phyloP scores from a whole-genome alignment of 106 monocot genomes.

The Xerophyta viscosa region DNA sequence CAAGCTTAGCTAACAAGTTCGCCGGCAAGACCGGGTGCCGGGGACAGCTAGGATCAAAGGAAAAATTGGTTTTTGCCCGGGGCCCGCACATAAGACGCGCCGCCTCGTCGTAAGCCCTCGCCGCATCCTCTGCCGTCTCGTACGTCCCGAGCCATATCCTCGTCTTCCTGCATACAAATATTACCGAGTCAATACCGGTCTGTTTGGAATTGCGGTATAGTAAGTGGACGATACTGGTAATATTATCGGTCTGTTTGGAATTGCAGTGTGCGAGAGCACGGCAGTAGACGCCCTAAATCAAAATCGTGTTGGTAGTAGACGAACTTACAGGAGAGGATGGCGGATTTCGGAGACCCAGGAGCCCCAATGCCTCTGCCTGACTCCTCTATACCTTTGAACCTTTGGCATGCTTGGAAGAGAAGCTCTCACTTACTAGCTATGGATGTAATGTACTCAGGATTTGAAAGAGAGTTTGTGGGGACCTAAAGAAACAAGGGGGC shows the following conservation, averaged over 20 bases:
- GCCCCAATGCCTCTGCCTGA: slow-evolving; percentile 76
- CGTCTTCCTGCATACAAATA: slow-evolving; percentile 53
- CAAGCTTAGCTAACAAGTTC: slow-evolving; percentile 70
- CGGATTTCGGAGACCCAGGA: slow-evolving; percentile 82
- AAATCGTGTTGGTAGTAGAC: too few species aligned
- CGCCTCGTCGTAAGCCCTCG: slow-evolving; percentile 90
- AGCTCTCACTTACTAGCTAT: neutral
- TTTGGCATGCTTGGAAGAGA: slow-evolving; percentile 36
- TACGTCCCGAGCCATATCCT: slow-evolving; percentile 94
- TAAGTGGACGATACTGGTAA: too few species aligned
- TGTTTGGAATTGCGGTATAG: too few species aligned
- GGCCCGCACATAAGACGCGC: slow-evolving; percentile 78
- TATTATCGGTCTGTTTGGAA: too few species aligned
- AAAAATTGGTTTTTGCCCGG: slow-evolving; percentile 76
- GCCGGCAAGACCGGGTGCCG: slow-evolving; percentile 34
- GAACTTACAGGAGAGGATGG: slow-evolving; percentile 50
- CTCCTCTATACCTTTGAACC: slow-evolving; percentile 59
- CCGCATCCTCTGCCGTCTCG: slow-evolving; percentile 89
- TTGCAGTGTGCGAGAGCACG: too few species aligned
- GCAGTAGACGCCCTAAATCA: too few species aligned
- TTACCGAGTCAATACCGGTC: too few species aligned
- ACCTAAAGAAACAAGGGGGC: neutral
- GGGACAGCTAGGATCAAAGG: slow-evolving; percentile 10
- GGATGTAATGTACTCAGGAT: too few species aligned
- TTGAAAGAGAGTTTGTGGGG: too few species aligned